Evolutionary conservation across 768 basidiomycete genomes (phyloP).

Genomic region (Tulasnella sp.): DNA sequence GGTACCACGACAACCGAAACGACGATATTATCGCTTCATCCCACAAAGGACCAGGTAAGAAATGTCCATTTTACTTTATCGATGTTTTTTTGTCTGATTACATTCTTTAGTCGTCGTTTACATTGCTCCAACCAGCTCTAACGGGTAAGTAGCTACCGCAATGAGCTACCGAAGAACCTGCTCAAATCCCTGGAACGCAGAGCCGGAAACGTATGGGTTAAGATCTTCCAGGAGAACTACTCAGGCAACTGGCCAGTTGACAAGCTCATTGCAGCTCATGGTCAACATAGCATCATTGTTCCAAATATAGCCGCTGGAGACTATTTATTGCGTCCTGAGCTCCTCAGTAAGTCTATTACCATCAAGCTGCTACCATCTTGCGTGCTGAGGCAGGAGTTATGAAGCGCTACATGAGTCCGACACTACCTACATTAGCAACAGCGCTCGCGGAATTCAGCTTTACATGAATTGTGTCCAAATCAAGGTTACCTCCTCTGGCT

Average conservation of each 20-base stretch:
- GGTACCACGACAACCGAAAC: neutral
- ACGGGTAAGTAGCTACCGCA: neutral
- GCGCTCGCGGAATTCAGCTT: too few species aligned
- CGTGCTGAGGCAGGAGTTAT: too few species aligned
- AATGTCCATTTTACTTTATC: too few species aligned
- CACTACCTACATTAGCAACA: too few species aligned
- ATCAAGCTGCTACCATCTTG: too few species aligned
- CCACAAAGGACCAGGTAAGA: neutral
- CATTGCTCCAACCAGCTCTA: neutral
- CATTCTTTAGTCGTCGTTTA: neutral
- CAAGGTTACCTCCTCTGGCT: too few species aligned
- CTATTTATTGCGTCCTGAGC: neutral
- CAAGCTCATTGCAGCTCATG: neutral
- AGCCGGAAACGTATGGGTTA: neutral
- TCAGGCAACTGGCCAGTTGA: neutral
- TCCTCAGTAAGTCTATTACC: too few species aligned
- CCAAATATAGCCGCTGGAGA: neutral
- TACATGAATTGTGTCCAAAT: too few species aligned
- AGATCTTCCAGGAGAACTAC: neutral
- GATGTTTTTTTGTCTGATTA: too few species aligned
- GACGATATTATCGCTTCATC: neutral
- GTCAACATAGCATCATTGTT: neutral
- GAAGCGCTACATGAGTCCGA: too few species aligned
- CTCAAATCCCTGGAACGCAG: neutral
- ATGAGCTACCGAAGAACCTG: neutral